phyloP scores from a whole-genome alignment of 164 flowering plant species.

The Magnolia changhungtana region DNA sequence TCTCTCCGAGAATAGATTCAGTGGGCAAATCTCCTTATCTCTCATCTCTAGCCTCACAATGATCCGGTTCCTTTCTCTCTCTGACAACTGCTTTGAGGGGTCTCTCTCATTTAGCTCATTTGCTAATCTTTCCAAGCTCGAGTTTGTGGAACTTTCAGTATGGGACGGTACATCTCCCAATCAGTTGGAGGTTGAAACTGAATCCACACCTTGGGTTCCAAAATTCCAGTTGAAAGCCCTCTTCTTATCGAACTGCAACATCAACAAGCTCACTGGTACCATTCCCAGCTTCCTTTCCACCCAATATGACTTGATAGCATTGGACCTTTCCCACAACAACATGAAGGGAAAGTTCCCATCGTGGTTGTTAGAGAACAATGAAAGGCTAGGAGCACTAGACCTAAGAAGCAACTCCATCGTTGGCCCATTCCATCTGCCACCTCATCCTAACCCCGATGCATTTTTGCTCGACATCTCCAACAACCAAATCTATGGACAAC shows the following conservation, averaged over 20 bases:
- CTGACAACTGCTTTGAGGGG: not conserved
- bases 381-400: not conserved
- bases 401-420: slow-evolving; percentile 2
- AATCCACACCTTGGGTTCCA: not conserved
- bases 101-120: not conserved
- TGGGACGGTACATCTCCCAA: too few relatives aligned
- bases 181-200: slow-evolving; percentile 5
- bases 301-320: not conserved
- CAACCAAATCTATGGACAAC: not conserved
- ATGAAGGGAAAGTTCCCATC: slow-evolving; percentile 2
- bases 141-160: not conserved
- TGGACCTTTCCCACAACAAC: slow-evolving; percentile 12
- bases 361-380: slow-evolving; percentile 11
- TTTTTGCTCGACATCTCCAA: not conserved
- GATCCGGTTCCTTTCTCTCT: not conserved
- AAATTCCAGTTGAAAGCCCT: slow-evolving; percentile 8
- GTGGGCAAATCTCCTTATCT: not conserved
- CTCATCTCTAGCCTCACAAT: not conserved
- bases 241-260: not conserved
- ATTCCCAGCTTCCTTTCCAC: not conserved
- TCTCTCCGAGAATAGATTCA: not conserved
- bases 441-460: not conserved
- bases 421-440: slow-evolving; percentile 1
- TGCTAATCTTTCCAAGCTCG: not conserved
- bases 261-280: not conserved